Evolutionary conservation across 2,329 filamentous ascomycete genomes (phyloP), one percentile per base, ranked within the genome.

Genomic region (Colletotrichum sp.): DNA sequence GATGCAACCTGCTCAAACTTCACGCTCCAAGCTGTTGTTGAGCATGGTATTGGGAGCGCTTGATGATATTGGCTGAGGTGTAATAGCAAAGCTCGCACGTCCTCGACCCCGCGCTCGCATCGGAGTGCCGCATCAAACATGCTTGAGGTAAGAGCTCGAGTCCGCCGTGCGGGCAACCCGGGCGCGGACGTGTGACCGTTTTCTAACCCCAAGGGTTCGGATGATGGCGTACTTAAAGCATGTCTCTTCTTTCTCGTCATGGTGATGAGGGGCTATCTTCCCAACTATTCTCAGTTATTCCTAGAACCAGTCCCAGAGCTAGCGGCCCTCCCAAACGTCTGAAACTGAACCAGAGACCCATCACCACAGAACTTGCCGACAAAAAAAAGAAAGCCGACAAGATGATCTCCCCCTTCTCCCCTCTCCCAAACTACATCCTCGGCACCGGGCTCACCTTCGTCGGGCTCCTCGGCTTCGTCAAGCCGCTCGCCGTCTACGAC

Each of bases 361-460:
- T 24, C 24, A 24, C 24, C 24, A 24, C 24, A 24, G 24, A 24
- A 24, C 24, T 24, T 24, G 24, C 24, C 24, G 24, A 24, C 24
- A 24, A 24, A 24, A 24, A 24, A 24, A 4, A 24, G 24, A 24
- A 24, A 24, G 24, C 24, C 13, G 6, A 60, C 13, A 52, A 39
- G 30, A 48, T 74, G 24, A 12, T 67, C 10, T 76, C 74, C 5
- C 74, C 71, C 4, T 76, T 76, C 74, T 76, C 74, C 9, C 71
- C 74, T 1, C 8, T 66, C 9, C 74, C 74, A 15, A 76, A 71
- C 28, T 79, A 80, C 67, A 60, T 76, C 30, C 77, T 80, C 52
- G 79, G 79, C 60, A 80, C 82, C 13, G 79, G 81, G 52, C 79
- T 81, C 9, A 77, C 80, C 13, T 70, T 76, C 65, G 28, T 71